A percentile compares a stretch with the other conserved stretches of the same genome.
These are phyloP conservation scores for Xylaria intraflava DNA, from an alignment of 495 filamentous ascomycete genomes.

Conservation along the genomic window DNA sequence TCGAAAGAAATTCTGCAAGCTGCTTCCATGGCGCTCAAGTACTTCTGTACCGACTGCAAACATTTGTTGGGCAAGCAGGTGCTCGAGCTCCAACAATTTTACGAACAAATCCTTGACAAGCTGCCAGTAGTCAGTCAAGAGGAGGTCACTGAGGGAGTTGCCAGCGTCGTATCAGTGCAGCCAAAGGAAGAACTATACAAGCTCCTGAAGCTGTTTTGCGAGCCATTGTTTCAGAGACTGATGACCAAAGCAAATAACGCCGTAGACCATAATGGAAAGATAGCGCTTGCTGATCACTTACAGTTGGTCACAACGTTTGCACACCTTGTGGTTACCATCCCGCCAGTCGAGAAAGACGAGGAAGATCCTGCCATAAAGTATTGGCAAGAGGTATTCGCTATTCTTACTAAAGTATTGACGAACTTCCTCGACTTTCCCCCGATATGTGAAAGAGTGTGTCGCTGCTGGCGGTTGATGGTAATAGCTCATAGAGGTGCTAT, in stretches of 20 bases:
- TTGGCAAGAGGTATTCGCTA: conserved; percentile 84
- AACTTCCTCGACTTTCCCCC: conserved; percentile 78
- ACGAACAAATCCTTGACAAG: conserved; percentile 76
- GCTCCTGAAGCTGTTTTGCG: conserved; percentile 85
- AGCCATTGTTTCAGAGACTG: conserved; percentile 79
- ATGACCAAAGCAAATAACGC: conserved; percentile 84
- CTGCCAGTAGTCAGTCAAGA: conserved; percentile 82
- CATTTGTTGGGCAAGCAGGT: conserved; percentile 74
- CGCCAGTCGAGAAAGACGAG: conserved; percentile 62
- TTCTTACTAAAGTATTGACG: conserved; percentile 74
- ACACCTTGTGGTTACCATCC: conserved; percentile 61
- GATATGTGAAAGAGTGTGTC: conserved; percentile 86
- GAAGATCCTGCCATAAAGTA: conserved; percentile 93
- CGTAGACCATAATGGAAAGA: conserved; percentile 67
- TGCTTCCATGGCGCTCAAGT: conserved; percentile 89
- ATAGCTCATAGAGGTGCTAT: conserved; percentile 90
- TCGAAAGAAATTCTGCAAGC: conserved; percentile 86
- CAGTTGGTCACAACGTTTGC: conserved; percentile 88
- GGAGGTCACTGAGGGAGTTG: conserved; percentile 91
- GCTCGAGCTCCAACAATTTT: conserved; percentile 80
- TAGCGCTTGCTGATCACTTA: conserved; percentile 82
- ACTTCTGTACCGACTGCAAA: conserved; percentile 91
- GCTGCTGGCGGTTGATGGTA: conserved; percentile 93
- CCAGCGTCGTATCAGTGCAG: conserved; percentile 81
- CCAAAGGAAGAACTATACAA: conserved; percentile 71